Percentiles rank a stretch among this genome's conserved stretches.
Conservation (phyloP, 2,329 filamentous ascomycete genomes). For the Xylariaceae sp. region DNA sequence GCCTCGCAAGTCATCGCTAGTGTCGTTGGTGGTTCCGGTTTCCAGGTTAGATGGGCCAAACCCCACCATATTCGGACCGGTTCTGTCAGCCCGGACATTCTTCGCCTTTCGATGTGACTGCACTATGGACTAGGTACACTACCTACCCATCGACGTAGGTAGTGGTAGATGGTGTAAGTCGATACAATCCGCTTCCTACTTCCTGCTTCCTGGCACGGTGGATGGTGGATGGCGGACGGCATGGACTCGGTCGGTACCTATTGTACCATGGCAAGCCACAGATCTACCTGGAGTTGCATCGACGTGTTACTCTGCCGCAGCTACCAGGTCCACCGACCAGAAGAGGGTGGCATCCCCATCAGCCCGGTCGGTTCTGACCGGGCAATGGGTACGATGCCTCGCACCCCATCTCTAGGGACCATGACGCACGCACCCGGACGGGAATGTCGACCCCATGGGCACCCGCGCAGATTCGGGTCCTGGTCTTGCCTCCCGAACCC, state of each 20-base stretch:
- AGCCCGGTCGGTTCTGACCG: background rate
- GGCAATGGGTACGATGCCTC: background rate
- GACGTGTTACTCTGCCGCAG: too few species aligned
- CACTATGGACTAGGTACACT: too few species aligned
- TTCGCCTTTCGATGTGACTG: background rate
- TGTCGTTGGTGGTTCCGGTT: background rate
- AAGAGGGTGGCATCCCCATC: background rate
- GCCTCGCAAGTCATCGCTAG: background rate
- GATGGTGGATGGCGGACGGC: too few species aligned
- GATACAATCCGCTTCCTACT: too few species aligned
- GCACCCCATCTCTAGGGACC: too few species aligned
- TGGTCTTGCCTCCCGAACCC: background rate
- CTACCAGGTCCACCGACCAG: background rate
- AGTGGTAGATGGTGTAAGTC: too few species aligned
- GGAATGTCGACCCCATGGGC: background rate
- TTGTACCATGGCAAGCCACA: too few species aligned
- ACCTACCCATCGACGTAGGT: too few species aligned
- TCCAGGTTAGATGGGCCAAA: constrained; percentile 4
- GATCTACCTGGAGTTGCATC: too few species aligned
- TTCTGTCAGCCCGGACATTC: constrained; percentile 1
- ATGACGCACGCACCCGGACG: too few species aligned
- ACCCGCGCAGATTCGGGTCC: background rate
- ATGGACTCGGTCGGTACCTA: too few species aligned
- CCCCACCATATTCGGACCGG: constrained; percentile 18
- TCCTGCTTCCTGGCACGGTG: too few species aligned